A percentile compares a stretch with the other conserved stretches of the same genome.
Evolutionary conservation across 768 basidiomycete species (phyloP).

Genomic region (Mycena alexandri): DNA sequence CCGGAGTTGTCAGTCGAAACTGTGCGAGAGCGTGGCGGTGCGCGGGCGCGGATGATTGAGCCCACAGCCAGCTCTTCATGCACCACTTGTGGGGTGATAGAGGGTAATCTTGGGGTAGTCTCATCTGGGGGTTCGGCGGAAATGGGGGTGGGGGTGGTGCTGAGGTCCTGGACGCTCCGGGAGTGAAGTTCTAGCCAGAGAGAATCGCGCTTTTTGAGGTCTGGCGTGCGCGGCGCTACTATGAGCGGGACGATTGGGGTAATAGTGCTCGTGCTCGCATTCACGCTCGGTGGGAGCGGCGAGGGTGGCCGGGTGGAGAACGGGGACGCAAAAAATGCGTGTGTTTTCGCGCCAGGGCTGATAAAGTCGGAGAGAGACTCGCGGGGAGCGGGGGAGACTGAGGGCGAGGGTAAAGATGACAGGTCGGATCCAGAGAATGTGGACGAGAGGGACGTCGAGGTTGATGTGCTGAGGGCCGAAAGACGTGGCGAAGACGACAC

Average conservation of each 20-base stretch:
- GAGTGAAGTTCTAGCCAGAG: slow-evolving; percentile 28
- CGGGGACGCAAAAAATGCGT: slow-evolving; percentile 62
- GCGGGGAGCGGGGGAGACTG: slow-evolving; percentile 33
- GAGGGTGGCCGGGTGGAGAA: slow-evolving; percentile 56
- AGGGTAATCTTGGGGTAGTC: slow-evolving; percentile 36
- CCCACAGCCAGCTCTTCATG: slow-evolving; percentile 36
- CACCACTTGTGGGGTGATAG: slow-evolving; percentile 27
- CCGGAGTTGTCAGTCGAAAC: slow-evolving; percentile 40
- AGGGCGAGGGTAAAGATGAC: slow-evolving; percentile 36
- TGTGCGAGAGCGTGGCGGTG: slow-evolving; percentile 37
- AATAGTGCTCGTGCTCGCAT: slow-evolving; percentile 37
- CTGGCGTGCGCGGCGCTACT: slow-evolving; percentile 31
- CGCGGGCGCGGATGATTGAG: slow-evolving; percentile 38
- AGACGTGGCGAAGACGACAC: slow-evolving; percentile 37
- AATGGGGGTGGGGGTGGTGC: slow-evolving; percentile 21
- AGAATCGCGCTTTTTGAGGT: slow-evolving; percentile 30
- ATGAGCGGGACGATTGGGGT: slow-evolving; percentile 39
- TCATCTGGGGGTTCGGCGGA: slow-evolving; percentile 27
- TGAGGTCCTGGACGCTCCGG: slow-evolving; percentile 26
- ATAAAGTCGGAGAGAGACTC: slow-evolving; percentile 30
- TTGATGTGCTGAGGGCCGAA: slow-evolving; percentile 34
- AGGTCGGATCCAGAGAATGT: slow-evolving; percentile 37
- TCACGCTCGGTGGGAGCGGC: slow-evolving; percentile 44
- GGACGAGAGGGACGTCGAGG: slow-evolving; percentile 37
- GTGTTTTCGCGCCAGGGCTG: slow-evolving; percentile 54